phyloP scores from a whole-genome alignment of 1,284 basidiomycete genomes.

The Boletus sp. region DNA sequence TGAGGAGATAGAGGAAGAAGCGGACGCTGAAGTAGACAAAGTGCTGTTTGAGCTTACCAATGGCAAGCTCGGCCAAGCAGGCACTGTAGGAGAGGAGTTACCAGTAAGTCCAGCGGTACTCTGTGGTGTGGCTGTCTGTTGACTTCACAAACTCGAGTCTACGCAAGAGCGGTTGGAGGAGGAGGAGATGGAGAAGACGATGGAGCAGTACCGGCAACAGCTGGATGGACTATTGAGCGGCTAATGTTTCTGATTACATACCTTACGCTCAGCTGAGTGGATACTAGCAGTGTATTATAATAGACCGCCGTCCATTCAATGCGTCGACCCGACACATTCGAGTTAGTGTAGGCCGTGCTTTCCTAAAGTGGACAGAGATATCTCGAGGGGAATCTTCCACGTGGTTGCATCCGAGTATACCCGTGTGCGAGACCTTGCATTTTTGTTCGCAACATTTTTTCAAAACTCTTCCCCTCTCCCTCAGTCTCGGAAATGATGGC shows the following conservation, averaged over 20 bases:
- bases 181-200: conserved; percentile 77
- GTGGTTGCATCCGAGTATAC: conserved; percentile 23
- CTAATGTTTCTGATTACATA: conserved; percentile 31
- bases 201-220: conserved; percentile 85
- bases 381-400: conserved; percentile 12
- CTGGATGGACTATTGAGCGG: conserved; percentile 80
- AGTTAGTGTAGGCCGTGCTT: neutral
- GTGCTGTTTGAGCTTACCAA: conserved; percentile 94
- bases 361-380: conserved; percentile 11
- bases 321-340: neutral
- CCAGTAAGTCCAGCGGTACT: conserved; percentile 58
- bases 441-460: conserved; percentile 7
- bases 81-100: conserved; percentile 66
- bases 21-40: conserved; percentile 96
- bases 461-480: conserved; percentile 2
- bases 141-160: conserved; percentile 35
- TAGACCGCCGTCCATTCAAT: neutral
- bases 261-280: neutral
- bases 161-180: conserved; percentile 63
- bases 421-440: conserved; percentile 10
- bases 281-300: conserved; percentile 16
- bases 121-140: conserved; percentile 5
- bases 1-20: conserved; percentile 94
- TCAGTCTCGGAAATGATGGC: conserved; percentile 46
- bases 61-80: conserved; percentile 87